phyloP scores from a whole-genome alignment of 768 basidiomycete species.

The Hortiboletus campestris region DNA sequence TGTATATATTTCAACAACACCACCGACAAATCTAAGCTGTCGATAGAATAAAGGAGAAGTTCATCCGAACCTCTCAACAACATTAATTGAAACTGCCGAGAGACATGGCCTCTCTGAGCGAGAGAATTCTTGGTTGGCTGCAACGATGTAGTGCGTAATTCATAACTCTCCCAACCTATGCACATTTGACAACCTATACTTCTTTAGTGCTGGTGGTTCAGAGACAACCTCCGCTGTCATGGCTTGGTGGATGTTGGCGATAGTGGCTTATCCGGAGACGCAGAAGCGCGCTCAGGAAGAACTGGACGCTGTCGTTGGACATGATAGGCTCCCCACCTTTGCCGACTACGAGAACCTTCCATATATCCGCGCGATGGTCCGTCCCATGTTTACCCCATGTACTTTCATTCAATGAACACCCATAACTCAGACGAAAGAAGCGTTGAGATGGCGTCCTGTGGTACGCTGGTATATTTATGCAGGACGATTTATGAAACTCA shows the following conservation, averaged over 20 bases:
- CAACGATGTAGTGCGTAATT: slow-evolving; percentile 9
- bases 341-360: slow-evolving; percentile 5
- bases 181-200: not conserved
- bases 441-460: slow-evolving; percentile 8
- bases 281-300: slow-evolving; percentile 26
- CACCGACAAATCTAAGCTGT: not conserved
- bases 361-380: slow-evolving; percentile 7
- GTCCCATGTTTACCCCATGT: not conserved
- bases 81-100: not conserved
- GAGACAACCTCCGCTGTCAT: not conserved
- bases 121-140: slow-evolving; percentile 20
- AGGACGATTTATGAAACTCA: not conserved
- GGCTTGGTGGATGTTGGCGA: slow-evolving; percentile 24
- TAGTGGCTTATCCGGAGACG: slow-evolving; percentile 26
- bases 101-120: slow-evolving; percentile 6
- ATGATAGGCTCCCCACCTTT: slow-evolving; percentile 16
- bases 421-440: slow-evolving; percentile 2
- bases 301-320: slow-evolving; percentile 26
- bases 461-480: not conserved
- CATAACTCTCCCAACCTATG: not conserved
- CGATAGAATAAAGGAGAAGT: slow-evolving; percentile 1
- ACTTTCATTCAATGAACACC: not conserved
- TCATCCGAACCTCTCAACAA: not conserved
- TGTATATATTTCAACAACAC: not conserved
- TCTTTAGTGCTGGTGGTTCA: slow-evolving; percentile 3